Evolutionary conservation across 2,329 filamentous ascomycete genomes (phyloP).

Genomic region (Alternaria angustiovoidea): DNA sequence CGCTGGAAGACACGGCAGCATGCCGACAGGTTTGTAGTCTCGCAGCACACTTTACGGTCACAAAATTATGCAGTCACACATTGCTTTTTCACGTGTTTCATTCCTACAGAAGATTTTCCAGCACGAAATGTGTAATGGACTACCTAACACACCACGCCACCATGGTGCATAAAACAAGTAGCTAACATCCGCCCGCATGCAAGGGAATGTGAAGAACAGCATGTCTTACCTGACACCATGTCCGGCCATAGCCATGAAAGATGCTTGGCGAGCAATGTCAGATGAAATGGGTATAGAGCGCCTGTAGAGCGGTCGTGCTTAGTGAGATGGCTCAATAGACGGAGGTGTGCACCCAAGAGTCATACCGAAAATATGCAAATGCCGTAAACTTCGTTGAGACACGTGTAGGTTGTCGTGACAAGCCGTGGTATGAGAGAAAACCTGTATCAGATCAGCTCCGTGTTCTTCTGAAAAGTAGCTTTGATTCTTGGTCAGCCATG

Average conservation of each 20-base stretch:
- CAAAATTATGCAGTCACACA: not conserved
- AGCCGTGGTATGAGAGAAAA: not conserved
- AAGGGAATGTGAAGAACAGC: not conserved
- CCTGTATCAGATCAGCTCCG: constrained; percentile 18
- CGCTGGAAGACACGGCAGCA: not conserved
- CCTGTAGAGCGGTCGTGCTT: constrained; percentile 34
- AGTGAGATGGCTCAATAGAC: constrained; percentile 23
- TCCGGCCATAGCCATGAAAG: constrained; percentile 2
- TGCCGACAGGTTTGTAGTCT: not conserved
- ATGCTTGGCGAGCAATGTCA: constrained; percentile 3
- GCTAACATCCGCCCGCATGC: not conserved
- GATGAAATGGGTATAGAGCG: constrained; percentile 36
- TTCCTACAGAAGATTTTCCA: not conserved
- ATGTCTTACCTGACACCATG: constrained; percentile 16
- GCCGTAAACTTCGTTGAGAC: constrained; percentile 28
- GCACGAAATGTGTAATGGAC: not conserved
- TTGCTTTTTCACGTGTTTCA: not conserved
- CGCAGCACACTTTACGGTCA: not conserved
- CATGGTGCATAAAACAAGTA: not conserved
- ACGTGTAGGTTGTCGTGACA: constrained; percentile 1
- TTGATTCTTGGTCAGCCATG: constrained; percentile 2
- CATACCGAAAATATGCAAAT: constrained; percentile 37
- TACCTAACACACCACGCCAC: not conserved
- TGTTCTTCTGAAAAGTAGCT: constrained; percentile 1
- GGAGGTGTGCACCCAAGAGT: constrained; percentile 18